A percentile compares a stretch with the other conserved stretches of the same genome.
Evolutionary conservation across 352 stramenopile genomes (phyloP).

Genomic region (Phytophthora sojae): DNA sequence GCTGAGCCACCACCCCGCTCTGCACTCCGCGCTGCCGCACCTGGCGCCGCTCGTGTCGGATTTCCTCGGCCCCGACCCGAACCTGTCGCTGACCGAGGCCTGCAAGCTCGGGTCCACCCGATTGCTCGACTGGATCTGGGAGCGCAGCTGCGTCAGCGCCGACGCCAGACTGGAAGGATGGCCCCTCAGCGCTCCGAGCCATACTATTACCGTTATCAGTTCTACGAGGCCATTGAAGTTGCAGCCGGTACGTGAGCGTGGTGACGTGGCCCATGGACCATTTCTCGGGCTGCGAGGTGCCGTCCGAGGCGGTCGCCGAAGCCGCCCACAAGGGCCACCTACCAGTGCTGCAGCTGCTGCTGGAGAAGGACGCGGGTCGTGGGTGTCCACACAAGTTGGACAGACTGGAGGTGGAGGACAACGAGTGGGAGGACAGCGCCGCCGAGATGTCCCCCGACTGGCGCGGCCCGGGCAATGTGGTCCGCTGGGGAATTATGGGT

Average conservation of each 20-base stretch:
- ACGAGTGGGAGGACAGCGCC: background rate
- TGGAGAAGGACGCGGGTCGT: background rate
- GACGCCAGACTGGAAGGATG: background rate
- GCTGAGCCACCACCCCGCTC: background rate
- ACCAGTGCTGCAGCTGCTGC: background rate
- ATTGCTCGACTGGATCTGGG: conserved; percentile 3
- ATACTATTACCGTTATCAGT: conserved; percentile 4
- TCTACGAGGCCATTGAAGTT: background rate
- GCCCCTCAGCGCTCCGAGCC: conserved; percentile 4
- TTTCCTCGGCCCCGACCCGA: background rate
- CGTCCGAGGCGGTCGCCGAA: background rate
- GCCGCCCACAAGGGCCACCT: background rate
- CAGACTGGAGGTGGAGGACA: background rate
- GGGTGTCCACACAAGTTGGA: background rate
- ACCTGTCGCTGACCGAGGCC: background rate
- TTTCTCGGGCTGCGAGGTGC: no score
- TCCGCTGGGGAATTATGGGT: background rate
- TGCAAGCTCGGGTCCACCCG: background rate
- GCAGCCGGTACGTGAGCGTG: background rate
- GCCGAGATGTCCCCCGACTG: background rate
- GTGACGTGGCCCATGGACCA: no score
- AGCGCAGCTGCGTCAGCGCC: background rate
- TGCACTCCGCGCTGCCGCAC: background rate
- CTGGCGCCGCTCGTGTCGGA: background rate
- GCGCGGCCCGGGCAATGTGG: background rate